A percentile compares a stretch with the other conserved stretches of the same genome.
Evolutionary conservation across 371 early-diverging fungal species (phyloP).

Genomic region (Phascolomyces articulosus): DNA sequence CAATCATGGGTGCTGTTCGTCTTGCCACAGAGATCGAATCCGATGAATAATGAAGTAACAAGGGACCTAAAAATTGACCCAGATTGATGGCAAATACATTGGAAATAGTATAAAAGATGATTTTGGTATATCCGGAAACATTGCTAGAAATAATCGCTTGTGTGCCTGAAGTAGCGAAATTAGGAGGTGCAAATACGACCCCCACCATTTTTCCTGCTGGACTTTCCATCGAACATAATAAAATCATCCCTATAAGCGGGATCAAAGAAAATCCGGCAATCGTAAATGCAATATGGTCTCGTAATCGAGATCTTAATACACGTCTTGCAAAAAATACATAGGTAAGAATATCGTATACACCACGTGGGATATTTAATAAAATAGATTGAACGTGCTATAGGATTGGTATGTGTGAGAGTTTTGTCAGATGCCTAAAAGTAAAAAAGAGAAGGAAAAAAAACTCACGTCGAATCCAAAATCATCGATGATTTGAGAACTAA

Average conservation of each 20-base stretch:
- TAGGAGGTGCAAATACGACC: not conserved
- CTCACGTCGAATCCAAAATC: conserved; percentile 10
- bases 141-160: not conserved
- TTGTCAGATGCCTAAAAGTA: too few relatives aligned
- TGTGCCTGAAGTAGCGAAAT: not conserved
- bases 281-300: not conserved
- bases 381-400: too few relatives aligned
- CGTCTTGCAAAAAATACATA: not conserved
- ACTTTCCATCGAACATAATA: not conserved
- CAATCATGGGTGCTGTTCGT: conserved; percentile 14
- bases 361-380: conserved; percentile 10
- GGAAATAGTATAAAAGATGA: not conserved
- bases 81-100: not conserved
- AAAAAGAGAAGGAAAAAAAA: too few relatives aligned
- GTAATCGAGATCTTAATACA: not conserved
- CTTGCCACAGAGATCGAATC: not conserved
- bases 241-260: not conserved
- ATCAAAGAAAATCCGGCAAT: not conserved
- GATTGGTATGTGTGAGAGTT: too few relatives aligned
- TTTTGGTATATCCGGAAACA: not conserved
- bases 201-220: not conserved
- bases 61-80: not conserved
- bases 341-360: not conserved
- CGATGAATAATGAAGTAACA: not conserved
- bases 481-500: conserved; percentile 5